Conservation (phyloP, 169 alveolate species). For the Plasmodium gaboni region DNA sequence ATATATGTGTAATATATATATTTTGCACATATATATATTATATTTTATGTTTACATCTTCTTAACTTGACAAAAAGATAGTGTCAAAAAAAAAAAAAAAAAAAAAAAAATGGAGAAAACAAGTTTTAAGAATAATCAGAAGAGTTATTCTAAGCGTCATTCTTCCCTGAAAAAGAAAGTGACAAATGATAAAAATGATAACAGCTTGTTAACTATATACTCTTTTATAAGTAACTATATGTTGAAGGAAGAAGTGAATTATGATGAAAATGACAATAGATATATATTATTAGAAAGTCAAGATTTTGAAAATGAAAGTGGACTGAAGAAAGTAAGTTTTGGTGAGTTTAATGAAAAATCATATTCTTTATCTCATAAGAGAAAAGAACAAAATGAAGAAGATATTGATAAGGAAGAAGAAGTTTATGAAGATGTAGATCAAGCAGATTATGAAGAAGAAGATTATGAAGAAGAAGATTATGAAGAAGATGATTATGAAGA, state of each 20-base stretch:
- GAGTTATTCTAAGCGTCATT: not conserved
- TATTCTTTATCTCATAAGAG: constrained; percentile 7
- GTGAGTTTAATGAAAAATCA: constrained; percentile 38
- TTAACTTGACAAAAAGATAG: not conserved
- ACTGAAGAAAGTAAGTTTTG: constrained; percentile 35
- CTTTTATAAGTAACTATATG: constrained; percentile 62
- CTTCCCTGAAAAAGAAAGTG: constrained; percentile 29
- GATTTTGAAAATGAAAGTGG: constrained; percentile 39
- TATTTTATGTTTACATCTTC: not conserved
- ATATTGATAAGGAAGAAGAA: constrained; percentile 6
- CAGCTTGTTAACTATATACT: constrained; percentile 45
- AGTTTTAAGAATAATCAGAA: constrained; percentile 23
- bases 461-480: not conserved
- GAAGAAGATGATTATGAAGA: too few relatives aligned
- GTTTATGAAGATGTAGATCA: not conserved
- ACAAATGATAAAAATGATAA: constrained; percentile 39
- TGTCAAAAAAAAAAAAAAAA: not conserved
- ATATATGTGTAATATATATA: not conserved
- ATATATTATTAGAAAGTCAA: constrained; percentile 49
- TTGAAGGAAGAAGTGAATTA: constrained; percentile 58
- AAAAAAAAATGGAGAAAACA: constrained; percentile 35
- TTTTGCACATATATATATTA: not conserved
- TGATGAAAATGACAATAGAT: constrained; percentile 65
- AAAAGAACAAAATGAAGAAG: not conserved
- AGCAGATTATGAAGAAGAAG: not conserved